Evolutionary conservation across 2,329 filamentous ascomycete genomes (phyloP), one percentile per base, ranked within the genome.

Genomic region (Cladorrhinum sp.): DNA sequence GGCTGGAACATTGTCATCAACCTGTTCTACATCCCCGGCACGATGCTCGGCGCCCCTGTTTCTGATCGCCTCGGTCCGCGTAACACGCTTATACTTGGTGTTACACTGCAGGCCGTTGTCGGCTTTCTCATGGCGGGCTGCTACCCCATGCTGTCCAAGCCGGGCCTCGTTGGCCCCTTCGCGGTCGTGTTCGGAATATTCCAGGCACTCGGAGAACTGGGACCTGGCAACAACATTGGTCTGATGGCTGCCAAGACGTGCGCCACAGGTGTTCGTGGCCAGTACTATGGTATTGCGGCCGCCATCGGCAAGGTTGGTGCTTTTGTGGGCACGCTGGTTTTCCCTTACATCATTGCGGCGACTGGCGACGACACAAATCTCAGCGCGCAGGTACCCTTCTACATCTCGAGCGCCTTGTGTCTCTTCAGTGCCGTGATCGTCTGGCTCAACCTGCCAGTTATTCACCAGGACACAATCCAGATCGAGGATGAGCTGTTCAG

Each of bases 1-100:
- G 93, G 92, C 46, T 96, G 92, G 92, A 92, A 91, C 71, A 92
- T 89, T 0, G 82, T 96, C 48, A 86, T 96, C 77, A 96, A 95
- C 73, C 78, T 92, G 64, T 96, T 96, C 74, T 96, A 96, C 74
- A 82, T 96, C 54, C 92, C 92, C 0, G 93, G 93, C 1, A 90
- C 91, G 23, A 79, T 93, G 57, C 74, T 89, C 2, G 93, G 93
- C 20, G 89, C 91, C 0, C 90, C 90, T 59, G 77, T 90, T 6
- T 89, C 86, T 24, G 93, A 97, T 75, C 86, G 82, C 77, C 77
- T 96, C 55, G 93, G 93, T 0, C 92, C 93, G 0, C 87, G 88
- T 60, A 85, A 88, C 66, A 88, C 90, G 1, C 80, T 97, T 0
- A 84, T 85, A 1, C 74, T 86, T 9, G 91, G 91, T 14, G 89